These are phyloP conservation scores for Dryadomyces quercivorus DNA, from an alignment of 2,329 filamentous ascomycete species.

Conservation along the genomic window DNA sequence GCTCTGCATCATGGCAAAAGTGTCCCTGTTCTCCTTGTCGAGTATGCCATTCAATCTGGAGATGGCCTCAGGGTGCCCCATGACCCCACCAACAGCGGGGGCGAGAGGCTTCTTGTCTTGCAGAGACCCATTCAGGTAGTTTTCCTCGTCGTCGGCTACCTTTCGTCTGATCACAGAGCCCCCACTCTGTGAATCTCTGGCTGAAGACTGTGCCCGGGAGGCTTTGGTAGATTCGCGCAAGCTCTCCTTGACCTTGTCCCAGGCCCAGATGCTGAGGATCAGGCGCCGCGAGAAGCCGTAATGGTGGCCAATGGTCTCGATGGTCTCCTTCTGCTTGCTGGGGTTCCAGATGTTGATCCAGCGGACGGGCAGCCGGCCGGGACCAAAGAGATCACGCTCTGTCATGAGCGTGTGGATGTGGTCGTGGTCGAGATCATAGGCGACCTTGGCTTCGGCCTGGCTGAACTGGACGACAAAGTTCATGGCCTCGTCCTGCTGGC, in stretches of 20 bases:
- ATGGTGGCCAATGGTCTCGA: conserved; percentile 41
- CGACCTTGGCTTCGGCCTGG: conserved; percentile 39
- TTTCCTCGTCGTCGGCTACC: no score
- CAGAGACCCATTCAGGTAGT: no score
- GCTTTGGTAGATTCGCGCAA: neutral
- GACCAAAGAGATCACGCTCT: conserved; percentile 6
- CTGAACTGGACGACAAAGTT: conserved; percentile 60
- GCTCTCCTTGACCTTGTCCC: conserved; percentile 12
- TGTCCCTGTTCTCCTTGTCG: conserved; percentile 17
- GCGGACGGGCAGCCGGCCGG: conserved; percentile 37
- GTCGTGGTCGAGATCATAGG: conserved; percentile 35
- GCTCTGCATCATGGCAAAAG: conserved; percentile 46
- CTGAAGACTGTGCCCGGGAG: neutral
- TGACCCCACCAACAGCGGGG: no score
- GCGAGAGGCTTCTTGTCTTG: no score
- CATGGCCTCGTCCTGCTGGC: conserved; percentile 25
- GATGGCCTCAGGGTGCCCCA: no score
- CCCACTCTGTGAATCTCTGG: neutral
- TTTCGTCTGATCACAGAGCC: no score
- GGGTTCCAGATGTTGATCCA: conserved; percentile 72
- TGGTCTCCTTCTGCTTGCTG: conserved; percentile 40
- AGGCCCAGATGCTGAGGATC: conserved; percentile 45
- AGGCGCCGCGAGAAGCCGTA: conserved; percentile 61
- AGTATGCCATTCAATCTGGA: neutral
- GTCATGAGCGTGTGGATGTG: conserved; percentile 28